Evolutionary conservation across 169 alveolate species (phyloP).

Genomic region (Eimeria tenella): DNA sequence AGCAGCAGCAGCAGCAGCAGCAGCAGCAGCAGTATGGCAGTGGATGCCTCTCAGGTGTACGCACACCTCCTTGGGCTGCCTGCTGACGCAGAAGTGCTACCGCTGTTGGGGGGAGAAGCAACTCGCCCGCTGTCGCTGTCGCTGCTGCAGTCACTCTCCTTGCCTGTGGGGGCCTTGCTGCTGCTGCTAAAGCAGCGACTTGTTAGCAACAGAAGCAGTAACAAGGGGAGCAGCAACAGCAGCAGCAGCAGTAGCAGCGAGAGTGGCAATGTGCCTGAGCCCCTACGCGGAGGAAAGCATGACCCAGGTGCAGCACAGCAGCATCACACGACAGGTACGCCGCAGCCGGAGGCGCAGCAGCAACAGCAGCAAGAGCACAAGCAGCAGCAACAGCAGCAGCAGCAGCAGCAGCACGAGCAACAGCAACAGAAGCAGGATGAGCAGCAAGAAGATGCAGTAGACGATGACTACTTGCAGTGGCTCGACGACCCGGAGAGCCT

Average conservation of each 20-base stretch:
- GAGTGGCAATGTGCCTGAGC: background rate
- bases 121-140: conserved; percentile 8
- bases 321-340: background rate
- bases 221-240: background rate
- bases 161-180: background rate
- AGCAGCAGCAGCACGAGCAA: background rate
- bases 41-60: conserved; percentile 1
- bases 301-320: background rate
- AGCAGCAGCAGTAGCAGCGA: background rate
- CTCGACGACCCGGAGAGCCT: too few relatives aligned
- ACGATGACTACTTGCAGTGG: background rate
- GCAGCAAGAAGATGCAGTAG: background rate
- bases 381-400: conserved; percentile 42
- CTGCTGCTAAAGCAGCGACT: conserved; percentile 1
- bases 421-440: background rate
- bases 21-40: background rate
- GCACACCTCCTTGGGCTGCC: conserved; percentile 2
- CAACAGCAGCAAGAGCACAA: conserved; percentile 15
- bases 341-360: background rate
- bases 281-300: background rate
- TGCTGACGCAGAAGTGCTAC: background rate
- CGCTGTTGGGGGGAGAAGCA: background rate
- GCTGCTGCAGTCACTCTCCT: background rate
- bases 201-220: background rate
- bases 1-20: background rate